phyloP scores from a whole-genome alignment of 306 rosid genomes.

The Fagus sylvatica region DNA sequence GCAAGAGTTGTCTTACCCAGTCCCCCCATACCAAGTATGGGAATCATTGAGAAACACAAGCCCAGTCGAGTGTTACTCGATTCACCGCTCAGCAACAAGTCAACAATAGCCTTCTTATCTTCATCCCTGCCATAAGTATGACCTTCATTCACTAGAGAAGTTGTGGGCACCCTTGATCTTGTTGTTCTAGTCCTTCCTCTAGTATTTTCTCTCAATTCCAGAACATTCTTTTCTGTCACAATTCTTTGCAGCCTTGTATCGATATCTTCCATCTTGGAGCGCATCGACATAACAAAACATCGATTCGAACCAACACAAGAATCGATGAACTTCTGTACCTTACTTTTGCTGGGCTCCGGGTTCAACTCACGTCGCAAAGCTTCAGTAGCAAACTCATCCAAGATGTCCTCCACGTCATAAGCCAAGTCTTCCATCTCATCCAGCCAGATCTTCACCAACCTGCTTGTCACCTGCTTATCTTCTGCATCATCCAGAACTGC shows the following conservation, averaged over 20 bases:
- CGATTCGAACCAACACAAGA: not conserved
- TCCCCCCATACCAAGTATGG: conserved; percentile 5
- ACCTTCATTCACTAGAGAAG: not conserved
- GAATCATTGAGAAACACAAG: not conserved
- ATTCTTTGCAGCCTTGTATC: not conserved
- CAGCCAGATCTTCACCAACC: conserved; percentile 10
- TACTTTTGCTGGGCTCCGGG: not conserved
- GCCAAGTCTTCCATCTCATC: conserved; percentile 18
- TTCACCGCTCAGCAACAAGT: not conserved
- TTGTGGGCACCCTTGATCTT: not conserved
- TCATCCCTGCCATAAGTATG: no score
- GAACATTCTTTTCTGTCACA: no score
- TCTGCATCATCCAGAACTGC: conserved; percentile 2
- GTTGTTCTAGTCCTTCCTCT: not conserved
- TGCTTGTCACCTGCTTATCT: not conserved
- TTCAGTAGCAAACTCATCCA: conserved; percentile 19
- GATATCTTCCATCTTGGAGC: not conserved
- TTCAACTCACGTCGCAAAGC: not conserved
- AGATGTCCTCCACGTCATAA: conserved; percentile 17
- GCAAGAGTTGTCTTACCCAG: not conserved
- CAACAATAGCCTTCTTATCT: not conserved
- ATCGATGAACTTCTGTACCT: not conserved
- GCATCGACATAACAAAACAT: no score
- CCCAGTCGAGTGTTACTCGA: not conserved
- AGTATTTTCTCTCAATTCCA: not conserved